Conservation (phyloP, 768 basidiomycete genomes). For the Leccinum variicolor region DNA sequence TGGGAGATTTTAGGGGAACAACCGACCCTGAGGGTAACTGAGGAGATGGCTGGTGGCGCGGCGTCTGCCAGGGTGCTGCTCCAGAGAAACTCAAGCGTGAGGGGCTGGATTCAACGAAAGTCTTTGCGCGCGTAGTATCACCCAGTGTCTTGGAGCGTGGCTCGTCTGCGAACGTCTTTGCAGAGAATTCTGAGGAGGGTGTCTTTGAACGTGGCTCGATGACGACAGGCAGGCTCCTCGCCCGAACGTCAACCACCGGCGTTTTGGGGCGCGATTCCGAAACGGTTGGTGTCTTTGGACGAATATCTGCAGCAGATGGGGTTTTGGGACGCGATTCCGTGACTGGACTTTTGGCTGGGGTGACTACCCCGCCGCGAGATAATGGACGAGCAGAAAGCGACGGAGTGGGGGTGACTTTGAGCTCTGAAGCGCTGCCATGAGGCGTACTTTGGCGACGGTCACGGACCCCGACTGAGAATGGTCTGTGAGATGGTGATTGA, state of each 20-base stretch:
- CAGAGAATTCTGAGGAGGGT: slow-evolving; percentile 10
- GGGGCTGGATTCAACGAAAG: slow-evolving; percentile 14
- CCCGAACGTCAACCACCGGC: slow-evolving; percentile 14
- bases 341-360: slow-evolving; percentile 11
- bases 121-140: slow-evolving; percentile 18
- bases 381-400: slow-evolving; percentile 10
- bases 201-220: slow-evolving; percentile 20
- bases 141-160: slow-evolving; percentile 20
- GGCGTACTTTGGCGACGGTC: slow-evolving; percentile 54
- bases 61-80: slow-evolving; percentile 22
- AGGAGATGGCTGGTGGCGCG: slow-evolving; percentile 28
- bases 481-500: slow-evolving; percentile 28
- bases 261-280: slow-evolving; percentile 22
- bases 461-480: slow-evolving; percentile 30
- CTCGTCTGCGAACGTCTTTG: slow-evolving; percentile 16
- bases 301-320: slow-evolving; percentile 13
- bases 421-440: slow-evolving; percentile 16
- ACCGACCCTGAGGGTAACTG: slow-evolving; percentile 32
- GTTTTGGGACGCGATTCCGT: slow-evolving; percentile 23
- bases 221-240: slow-evolving; percentile 9
- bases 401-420: slow-evolving; percentile 14
- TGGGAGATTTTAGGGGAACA: slow-evolving; percentile 10
- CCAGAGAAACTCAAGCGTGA: slow-evolving; percentile 16
- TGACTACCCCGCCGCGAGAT: slow-evolving; percentile 13
- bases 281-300: slow-evolving; percentile 17